Base-by-base conservation (phyloP, 257 asterid species). In the Echium plantagineum region DNA sequence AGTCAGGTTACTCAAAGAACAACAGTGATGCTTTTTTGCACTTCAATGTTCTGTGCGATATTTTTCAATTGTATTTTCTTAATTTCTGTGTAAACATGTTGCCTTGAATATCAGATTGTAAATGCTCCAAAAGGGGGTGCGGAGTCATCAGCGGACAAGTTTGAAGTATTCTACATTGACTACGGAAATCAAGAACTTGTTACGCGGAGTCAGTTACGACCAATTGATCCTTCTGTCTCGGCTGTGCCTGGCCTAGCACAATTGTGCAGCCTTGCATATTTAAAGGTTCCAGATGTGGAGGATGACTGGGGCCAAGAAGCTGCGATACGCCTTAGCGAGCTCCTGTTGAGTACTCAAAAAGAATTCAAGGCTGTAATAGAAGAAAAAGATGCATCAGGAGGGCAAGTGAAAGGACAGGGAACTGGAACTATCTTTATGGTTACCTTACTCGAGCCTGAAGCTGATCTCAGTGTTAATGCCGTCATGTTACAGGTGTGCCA, bases 381-480 rank as follows among this genome's bases (percentile, higher is more conserved):
- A 76, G 98, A 93, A 12, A 83, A 71, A 63, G 96, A 89, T 74
- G 61, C 84, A 20, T 85, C 97, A 9, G 91, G 81, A 5, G 98
- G 97, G 30, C 89, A 93, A 77, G 94, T 78, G n/a, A 93, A 86
- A 62, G 98, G 95, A 21, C 96, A 93, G 77, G 99, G 99, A 66
- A 86, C 97, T 10, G 97, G 99, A n/a, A 74, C 86, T 16, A 32
- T 93, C 61, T 77, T 81, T 26, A 55, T 82, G 90, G 94, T 83
- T 5, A 86, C 89, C 30, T 57, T 89, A 89, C 32, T 78, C 3
- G 94, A 82, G 21, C n/a, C 90, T 3, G 97, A 89, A 63, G 61
- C 80, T 53, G 94, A 86, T 49, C 69, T 52, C 62, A 93, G 96
- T 77, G 60, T 89, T 53, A 93, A 93, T 66, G 93, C 96, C 15